phyloP scores from a whole-genome alignment of 2,329 filamentous ascomycete genomes.

The Penicillium sp. region DNA sequence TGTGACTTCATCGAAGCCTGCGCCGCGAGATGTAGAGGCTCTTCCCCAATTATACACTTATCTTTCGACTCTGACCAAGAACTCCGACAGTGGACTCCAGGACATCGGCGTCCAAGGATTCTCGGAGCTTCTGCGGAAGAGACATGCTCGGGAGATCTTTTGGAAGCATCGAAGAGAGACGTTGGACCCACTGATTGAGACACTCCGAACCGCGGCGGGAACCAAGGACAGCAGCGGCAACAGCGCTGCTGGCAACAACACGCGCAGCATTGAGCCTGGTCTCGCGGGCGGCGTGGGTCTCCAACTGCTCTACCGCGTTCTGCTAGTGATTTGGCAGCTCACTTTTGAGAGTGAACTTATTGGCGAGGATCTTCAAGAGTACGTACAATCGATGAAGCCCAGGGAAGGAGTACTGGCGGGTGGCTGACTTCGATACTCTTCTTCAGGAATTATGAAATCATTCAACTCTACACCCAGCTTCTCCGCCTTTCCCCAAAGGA shows the following conservation, averaged over 20 bases:
- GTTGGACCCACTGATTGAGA: slow-evolving; percentile 71
- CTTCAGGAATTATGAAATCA: slow-evolving; percentile 79
- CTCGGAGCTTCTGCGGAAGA: slow-evolving; percentile 73
- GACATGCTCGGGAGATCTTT: slow-evolving; percentile 70
- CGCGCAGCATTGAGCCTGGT: slow-evolving; percentile 59
- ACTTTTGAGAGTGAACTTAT: slow-evolving; percentile 73
- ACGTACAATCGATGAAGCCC: slow-evolving; percentile 8
- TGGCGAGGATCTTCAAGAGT: slow-evolving; percentile 69
- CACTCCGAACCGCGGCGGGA: slow-evolving; percentile 70
- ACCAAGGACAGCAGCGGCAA: slow-evolving; percentile 63
- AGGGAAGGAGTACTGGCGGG: background rate
- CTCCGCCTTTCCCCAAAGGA: slow-evolving; percentile 91
- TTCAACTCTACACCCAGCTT: slow-evolving; percentile 86
- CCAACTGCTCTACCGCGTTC: slow-evolving; percentile 87
- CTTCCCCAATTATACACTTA: slow-evolving; percentile 81
- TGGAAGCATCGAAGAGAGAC: slow-evolving; percentile 89
- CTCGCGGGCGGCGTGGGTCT: slow-evolving; percentile 74
- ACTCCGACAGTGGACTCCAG: slow-evolving; percentile 80
- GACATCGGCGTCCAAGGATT: slow-evolving; percentile 93
- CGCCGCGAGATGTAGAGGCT: slow-evolving; percentile 62
- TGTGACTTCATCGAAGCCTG: slow-evolving; percentile 54
- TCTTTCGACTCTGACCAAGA: slow-evolving; percentile 75
- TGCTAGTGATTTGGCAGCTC: slow-evolving; percentile 92
- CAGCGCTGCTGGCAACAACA: slow-evolving; percentile 51
- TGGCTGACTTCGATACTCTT: slow-evolving; percentile 2